Conservation (phyloP, 805 yeast species). For the Hanseniaspora pseudoguilliermondii region DNA sequence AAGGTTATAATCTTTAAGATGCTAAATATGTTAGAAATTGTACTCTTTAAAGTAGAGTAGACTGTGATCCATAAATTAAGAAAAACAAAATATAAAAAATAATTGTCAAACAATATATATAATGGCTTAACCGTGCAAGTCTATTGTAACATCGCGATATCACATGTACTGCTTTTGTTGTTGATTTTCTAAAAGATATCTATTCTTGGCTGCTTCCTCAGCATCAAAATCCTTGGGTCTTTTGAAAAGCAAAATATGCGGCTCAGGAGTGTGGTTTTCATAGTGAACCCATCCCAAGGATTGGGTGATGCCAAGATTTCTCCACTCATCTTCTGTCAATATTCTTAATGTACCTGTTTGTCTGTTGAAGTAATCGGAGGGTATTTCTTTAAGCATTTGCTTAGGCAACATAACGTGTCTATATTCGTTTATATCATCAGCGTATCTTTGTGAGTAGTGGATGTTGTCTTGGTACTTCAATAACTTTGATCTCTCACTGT, state of each 20-base stretch:
- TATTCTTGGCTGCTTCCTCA: conserved; percentile 26
- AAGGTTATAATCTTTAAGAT: no score
- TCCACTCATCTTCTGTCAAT: conserved; percentile 91
- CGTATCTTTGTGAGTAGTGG: conserved; percentile 83
- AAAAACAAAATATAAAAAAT: no score
- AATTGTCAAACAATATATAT: no score
- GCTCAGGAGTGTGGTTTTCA: conserved; percentile 97
- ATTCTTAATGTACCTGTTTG: conserved; percentile 91
- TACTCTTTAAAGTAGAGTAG: no score
- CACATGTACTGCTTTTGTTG: conserved; percentile 10
- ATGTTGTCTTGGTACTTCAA: conserved; percentile 87
- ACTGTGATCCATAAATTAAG: no score
- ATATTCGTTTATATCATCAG: conserved; percentile 85
- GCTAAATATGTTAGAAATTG: no score
- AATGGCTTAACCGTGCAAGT: background rate
- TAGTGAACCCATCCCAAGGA: conserved; percentile 96
- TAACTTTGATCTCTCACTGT: conserved; percentile 71
- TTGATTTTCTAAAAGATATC: conserved; percentile 19
- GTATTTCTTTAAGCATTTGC: conserved; percentile 85
- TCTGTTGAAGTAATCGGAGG: conserved; percentile 83
- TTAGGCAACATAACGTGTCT: conserved; percentile 96
- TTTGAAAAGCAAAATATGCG: conserved; percentile 83
- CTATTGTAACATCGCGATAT: conserved; percentile 1
- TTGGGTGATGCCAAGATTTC: conserved; percentile 95
- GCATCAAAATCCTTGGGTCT: conserved; percentile 47